Evolutionary conservation across 345 rosid species (phyloP), one percentile per base, ranked within the genome.

Genomic region (Moricandia arvensis): DNA sequence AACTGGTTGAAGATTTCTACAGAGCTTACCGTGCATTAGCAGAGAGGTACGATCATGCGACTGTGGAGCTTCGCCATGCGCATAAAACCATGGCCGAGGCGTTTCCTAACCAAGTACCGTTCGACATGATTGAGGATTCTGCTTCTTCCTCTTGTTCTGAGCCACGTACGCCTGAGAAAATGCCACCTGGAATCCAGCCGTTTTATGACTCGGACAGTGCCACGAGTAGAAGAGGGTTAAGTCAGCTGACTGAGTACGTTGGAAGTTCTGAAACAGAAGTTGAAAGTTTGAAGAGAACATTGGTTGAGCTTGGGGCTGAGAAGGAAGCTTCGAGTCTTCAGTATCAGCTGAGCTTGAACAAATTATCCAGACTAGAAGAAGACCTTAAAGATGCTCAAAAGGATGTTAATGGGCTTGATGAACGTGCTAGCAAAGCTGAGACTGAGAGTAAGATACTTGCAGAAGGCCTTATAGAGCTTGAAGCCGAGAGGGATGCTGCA

Each of bases 11-110:
- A 84, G 98, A 95, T 79, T 95, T 95, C 72, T 95, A 95, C 77
- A 85, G 99, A 81, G 99, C 98, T 62, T 95, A 95, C 58, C 97
- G 98, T 79, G 99, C 98, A 1, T 83, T 95, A 79, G 96, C 99
- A 6, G 98, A 95, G 85, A 87, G 99, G 81, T 95, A 95, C 41
- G 87, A 92, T 82, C 93, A 95, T 65, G 98, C 99, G 31, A 92
- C 96, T 7, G 88, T 83, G 69, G 99, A 88, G 80, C 90, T 95
- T 59, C 94, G 87, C 34, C 97, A 90, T 26, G 97, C 97, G 16
- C 99, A 95, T 72, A 85, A 83, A 80, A 90, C 94, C 37, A 92
- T 95, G 87, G 88, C 90, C 31, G 93, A 92, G 81, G 98, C 93
- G 17, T 90, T 92, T 60, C 99, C 99, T 63, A 90, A 85, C 85